These are phyloP conservation scores for Lentinula sp. DNA, from an alignment of 768 basidiomycete genomes.

Conservation along the genomic window DNA sequence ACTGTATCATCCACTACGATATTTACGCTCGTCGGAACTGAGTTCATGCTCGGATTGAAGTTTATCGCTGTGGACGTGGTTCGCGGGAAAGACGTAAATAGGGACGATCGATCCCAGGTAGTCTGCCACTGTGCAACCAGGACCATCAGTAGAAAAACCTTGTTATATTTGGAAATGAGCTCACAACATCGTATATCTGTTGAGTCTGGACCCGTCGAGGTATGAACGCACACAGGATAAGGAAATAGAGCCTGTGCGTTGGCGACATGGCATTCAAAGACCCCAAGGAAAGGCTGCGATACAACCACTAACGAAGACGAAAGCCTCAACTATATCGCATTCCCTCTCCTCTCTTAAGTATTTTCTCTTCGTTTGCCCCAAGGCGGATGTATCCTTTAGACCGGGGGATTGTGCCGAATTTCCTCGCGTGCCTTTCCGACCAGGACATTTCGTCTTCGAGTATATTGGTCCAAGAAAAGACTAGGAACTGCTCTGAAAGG, in stretches of 20 bases:
- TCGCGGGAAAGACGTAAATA: slow-evolving; percentile 22
- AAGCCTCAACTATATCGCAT: too few relatives aligned
- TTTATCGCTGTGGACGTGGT: slow-evolving; percentile 21
- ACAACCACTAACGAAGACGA: too few relatives aligned
- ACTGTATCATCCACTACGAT: slow-evolving; percentile 35
- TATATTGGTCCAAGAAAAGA: neutral
- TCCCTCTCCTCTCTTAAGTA: too few relatives aligned
- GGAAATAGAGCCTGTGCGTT: too few relatives aligned
- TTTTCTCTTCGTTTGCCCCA: neutral
- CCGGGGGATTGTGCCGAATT: neutral
- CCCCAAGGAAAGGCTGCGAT: too few relatives aligned
- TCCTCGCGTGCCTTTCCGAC: neutral
- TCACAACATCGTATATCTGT: slow-evolving; percentile 28
- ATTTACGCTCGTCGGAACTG: slow-evolving; percentile 21
- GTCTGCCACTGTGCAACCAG: slow-evolving; percentile 23
- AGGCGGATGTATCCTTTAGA: neutral
- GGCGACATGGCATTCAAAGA: too few relatives aligned
- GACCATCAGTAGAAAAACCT: neutral
- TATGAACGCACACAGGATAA: too few relatives aligned
- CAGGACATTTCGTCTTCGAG: neutral
- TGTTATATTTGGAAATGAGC: slow-evolving; percentile 3
- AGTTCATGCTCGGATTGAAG: slow-evolving; percentile 13
- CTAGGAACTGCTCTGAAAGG: slow-evolving; percentile 10
- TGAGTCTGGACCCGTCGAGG: slow-evolving; percentile 10
- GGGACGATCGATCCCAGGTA: slow-evolving; percentile 23